Conservation (phyloP, 2,329 filamentous ascomycete genomes). For the Fusarium xyrophilum region DNA sequence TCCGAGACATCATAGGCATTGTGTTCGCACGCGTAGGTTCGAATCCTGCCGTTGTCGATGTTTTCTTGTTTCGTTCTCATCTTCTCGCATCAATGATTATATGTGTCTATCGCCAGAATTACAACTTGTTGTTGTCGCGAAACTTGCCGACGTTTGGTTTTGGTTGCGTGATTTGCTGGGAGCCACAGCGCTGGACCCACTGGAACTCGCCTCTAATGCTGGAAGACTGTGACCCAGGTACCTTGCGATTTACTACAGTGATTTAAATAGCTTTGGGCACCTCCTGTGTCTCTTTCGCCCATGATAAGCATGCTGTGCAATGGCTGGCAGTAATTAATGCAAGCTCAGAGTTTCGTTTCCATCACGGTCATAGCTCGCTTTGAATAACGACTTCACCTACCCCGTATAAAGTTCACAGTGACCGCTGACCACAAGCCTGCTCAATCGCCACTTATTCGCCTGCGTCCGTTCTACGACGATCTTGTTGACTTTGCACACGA, state of each 20-base stretch:
- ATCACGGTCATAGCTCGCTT: fast-evolving
- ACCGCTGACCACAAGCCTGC: fast-evolving
- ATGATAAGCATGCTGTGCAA: too few relatives aligned
- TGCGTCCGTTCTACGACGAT: fast-evolving
- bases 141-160: fast-evolving
- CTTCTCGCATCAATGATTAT: fast-evolving
- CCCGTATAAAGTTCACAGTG: too few relatives aligned
- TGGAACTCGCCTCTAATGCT: background rate
- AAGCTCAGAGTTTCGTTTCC: fast-evolving
- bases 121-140: background rate
- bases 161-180: background rate
- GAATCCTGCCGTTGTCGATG: slow-evolving; percentile 27
- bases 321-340: fast-evolving
- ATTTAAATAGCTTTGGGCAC: too few relatives aligned
- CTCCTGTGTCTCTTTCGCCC: fast-evolving
- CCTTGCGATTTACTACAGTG: too few relatives aligned
- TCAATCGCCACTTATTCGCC: background rate
- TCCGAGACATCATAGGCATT: slow-evolving; percentile 25
- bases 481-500: fast-evolving
- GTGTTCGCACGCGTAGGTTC: slow-evolving; percentile 31
- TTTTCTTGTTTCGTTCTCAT: background rate
- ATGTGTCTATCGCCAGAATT: background rate
- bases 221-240: background rate
- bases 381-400: too few relatives aligned
- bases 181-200: background rate